Evolutionary conservation across 1,139 yeast species (phyloP).

Genomic region (Zygoascus hellenicus): DNA sequence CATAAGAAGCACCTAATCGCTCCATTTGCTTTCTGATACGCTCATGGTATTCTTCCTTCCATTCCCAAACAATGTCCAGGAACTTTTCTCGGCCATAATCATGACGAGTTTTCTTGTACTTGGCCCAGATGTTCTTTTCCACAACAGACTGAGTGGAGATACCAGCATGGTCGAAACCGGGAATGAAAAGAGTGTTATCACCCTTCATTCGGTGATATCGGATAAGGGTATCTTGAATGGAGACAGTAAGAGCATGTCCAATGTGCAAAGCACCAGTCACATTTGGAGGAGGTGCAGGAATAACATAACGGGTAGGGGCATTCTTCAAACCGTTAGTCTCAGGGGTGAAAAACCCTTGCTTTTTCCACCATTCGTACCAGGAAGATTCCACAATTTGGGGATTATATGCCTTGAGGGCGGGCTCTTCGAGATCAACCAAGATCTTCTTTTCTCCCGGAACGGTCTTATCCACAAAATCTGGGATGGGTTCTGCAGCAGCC

Average conservation of each 20-base stretch:
- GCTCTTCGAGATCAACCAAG: constrained; percentile 78
- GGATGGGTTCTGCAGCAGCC: constrained; percentile 66
- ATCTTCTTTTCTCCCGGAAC: constrained; percentile 86
- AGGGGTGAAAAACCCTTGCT: constrained; percentile 83
- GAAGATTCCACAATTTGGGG: constrained; percentile 93
- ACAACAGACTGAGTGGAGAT: constrained; percentile 98
- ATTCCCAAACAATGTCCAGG: constrained; percentile 87
- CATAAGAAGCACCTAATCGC: constrained; percentile 92
- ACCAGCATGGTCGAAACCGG: constrained; percentile 99
- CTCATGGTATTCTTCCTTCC: constrained; percentile 92
- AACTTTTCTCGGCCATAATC: constrained; percentile 92
- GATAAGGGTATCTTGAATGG: constrained; percentile 89
- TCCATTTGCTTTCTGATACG: constrained; percentile 81
- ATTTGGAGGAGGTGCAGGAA: constrained; percentile 98
- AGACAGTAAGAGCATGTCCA: constrained; percentile 94
- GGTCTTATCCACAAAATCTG: constrained; percentile 79
- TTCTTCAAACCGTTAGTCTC: constrained; percentile 70
- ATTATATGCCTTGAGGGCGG: constrained; percentile 87
- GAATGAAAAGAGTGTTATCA: constrained; percentile 83
- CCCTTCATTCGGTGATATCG: constrained; percentile 98
- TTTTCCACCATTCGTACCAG: constrained; percentile 98
- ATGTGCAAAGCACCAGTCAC: constrained; percentile 98
- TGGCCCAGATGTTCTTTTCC: constrained; percentile 91
- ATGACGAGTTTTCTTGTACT: constrained; percentile 84
- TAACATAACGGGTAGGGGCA: constrained; percentile 78